These are phyloP conservation scores for Skeletonema tropicum DNA, from an alignment of 108 stramenopile species.

Conservation along the genomic window DNA sequence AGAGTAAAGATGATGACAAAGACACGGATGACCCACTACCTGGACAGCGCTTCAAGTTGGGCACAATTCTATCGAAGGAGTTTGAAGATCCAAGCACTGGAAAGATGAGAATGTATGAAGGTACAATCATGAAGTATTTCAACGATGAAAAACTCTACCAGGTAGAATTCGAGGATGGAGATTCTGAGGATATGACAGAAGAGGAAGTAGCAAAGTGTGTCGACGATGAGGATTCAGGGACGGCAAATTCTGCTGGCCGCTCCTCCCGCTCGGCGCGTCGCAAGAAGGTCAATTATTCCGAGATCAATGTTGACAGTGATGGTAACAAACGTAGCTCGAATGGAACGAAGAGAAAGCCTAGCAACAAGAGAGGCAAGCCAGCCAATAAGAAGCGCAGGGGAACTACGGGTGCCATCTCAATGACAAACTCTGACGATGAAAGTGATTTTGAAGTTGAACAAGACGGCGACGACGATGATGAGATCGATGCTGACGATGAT, in stretches of 20 bases:
- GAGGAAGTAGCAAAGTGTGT: background rate
- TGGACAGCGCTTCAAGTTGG: background rate
- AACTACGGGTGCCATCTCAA: background rate
- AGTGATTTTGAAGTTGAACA: background rate
- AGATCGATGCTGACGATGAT: background rate
- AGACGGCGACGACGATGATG: background rate
- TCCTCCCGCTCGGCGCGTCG: background rate
- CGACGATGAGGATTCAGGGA: background rate
- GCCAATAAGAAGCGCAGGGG: background rate
- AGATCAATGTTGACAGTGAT: background rate
- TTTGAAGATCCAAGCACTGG: background rate
- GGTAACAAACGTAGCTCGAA: background rate
- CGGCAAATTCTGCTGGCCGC: background rate
- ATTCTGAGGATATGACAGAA: background rate
- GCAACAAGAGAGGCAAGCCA: background rate
- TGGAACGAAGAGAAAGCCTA: background rate
- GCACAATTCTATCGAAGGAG: background rate
- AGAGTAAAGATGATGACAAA: background rate
- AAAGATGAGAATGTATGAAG: background rate
- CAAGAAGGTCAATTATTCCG: background rate
- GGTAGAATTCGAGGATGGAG: background rate
- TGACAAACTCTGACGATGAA: background rate
- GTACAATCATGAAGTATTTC: background rate
- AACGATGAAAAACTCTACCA: background rate
- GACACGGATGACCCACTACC: background rate